Evolutionary conservation across 352 stramenopile species (phyloP), one percentile per base, ranked within the genome.

Genomic region (Aphanomyces euteiches): DNA sequence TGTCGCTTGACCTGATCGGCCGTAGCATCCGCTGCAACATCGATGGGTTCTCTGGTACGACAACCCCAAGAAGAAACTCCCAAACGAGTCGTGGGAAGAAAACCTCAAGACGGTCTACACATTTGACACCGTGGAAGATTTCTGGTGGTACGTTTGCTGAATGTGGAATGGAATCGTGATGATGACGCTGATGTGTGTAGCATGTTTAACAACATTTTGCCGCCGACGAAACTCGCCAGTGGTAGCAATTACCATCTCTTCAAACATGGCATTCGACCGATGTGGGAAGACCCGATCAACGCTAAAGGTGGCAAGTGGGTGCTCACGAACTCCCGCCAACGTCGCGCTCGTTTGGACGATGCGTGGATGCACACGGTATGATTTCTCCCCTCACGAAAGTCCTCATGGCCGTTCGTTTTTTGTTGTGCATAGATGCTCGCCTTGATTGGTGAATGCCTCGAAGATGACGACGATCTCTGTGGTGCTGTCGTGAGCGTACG

Each of bases 191-290:
- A 65, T 53, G 15, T 65, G 7, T 28, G 17, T 65, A 91, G 86
- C 70, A 71, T 94, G 56, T 98, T 97, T 84, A 98, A 98, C 87
- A 98, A 98, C 79, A 84, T 98, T n/a, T 75, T 96, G 66, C 82
- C 88, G 64, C 85, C 91, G 53, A 95, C 83, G 54, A 88, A 96
- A 74, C 83, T 98, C 41, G 79, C 87, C 54, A 80, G 93, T 13
- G 89, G 90, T 74, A 98, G 89, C 75, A 98, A 99, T 86, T 99
- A 98, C 79, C 95, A 98, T 76, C 82, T 99, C 72, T 99, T 99
- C 77, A 97, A 98, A 77, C 84, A 98, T 54, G 95, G 96, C 56
- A 92, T 98, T 50, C 85, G 95, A 63, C 96, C 96, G 28, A 98
- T 98, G 90, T 99, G 96, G 96, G 96, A 99, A 81, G 96, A 99